phyloP scores from a whole-genome alignment of 495 filamentous ascomycete species.

The Aspergillus campestris region DNA sequence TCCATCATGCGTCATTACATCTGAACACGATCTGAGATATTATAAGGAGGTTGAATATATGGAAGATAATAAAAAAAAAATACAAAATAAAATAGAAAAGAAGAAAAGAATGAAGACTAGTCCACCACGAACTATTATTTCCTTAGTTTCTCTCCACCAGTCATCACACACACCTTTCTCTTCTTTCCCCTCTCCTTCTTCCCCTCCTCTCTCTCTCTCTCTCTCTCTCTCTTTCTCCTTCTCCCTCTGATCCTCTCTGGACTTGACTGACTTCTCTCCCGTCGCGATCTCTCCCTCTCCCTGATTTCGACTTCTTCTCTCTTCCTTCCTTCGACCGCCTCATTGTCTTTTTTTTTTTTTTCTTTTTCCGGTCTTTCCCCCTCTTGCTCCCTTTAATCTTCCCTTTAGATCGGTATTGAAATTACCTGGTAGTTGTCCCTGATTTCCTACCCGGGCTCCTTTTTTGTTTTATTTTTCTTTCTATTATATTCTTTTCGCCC shows the following conservation, averaged over 20 bases:
- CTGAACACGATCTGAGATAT: too few species aligned
- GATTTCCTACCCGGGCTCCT: too few species aligned
- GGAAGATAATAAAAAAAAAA: not conserved
- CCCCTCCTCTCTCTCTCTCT: constrained; percentile 5
- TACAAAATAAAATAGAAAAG: not conserved
- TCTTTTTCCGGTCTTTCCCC: constrained; percentile 4
- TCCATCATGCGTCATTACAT: too few species aligned
- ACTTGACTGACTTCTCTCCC: constrained; percentile 7
- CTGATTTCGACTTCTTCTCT: constrained; percentile 3
- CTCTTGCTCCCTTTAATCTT: constrained; percentile 3
- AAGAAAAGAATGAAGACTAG: not conserved
- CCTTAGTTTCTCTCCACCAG: constrained; percentile 6
- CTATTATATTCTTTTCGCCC: not conserved
- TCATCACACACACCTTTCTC: constrained; percentile 8
- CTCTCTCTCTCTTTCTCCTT: constrained; percentile 7
- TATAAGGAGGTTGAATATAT: too few species aligned
- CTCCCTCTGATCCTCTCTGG: constrained; percentile 8
- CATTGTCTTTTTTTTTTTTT: constrained; percentile 5
- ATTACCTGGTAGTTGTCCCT: too few species aligned
- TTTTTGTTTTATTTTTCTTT: not conserved
- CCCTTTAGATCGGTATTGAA: not conserved
- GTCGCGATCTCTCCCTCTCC: constrained; percentile 3
- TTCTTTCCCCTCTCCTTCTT: constrained; percentile 7
- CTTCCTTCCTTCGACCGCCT: constrained; percentile 8
- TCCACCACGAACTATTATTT: constrained; percentile 11